phyloP scores from a whole-genome alignment of 345 rosid species.

The Excoecaria agallocha region DNA sequence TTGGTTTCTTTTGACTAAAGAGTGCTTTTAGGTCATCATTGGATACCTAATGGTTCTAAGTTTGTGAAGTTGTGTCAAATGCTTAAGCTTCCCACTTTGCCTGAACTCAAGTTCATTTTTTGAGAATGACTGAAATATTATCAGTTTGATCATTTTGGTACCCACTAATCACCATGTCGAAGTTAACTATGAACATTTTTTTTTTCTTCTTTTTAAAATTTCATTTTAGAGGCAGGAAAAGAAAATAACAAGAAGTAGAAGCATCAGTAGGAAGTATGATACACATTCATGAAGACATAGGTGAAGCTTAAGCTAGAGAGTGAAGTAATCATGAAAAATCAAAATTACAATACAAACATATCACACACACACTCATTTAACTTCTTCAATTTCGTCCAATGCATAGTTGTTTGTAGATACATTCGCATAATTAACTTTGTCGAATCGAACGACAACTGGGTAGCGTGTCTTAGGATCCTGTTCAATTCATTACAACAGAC shows the following conservation, averaged over 20 bases:
- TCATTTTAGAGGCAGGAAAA: conserved; percentile 6
- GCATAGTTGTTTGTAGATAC: conserved; percentile 95
- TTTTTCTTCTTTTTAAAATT: not conserved
- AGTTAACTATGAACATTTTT: not conserved
- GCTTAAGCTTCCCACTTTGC: too few relatives aligned
- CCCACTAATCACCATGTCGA: too few relatives aligned
- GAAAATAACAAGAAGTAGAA: too few relatives aligned
- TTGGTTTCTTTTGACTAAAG: not conserved
- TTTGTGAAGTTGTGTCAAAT: too few relatives aligned
- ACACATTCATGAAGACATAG: conserved; percentile 27
- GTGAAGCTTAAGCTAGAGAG: conserved; percentile 28
- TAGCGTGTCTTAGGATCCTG: conserved; percentile 82
- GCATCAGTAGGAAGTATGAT: conserved; percentile 24
- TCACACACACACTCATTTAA: conserved; percentile 37
- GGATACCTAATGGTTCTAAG: too few relatives aligned
- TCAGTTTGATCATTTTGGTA: too few relatives aligned
- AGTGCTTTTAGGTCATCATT: too few relatives aligned
- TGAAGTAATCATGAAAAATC: conserved; percentile 13
- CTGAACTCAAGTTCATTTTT: too few relatives aligned
- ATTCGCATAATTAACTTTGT: conserved; percentile 84
- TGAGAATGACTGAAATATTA: too few relatives aligned
- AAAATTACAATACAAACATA: conserved; percentile 21
- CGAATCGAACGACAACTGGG: conserved; percentile 91
- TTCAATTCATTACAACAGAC: not conserved
- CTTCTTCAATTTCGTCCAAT: conserved; percentile 81